Base-by-base conservation (phyloP, 108 stramenopile species). In the Cyclotella distinguenda region DNA sequence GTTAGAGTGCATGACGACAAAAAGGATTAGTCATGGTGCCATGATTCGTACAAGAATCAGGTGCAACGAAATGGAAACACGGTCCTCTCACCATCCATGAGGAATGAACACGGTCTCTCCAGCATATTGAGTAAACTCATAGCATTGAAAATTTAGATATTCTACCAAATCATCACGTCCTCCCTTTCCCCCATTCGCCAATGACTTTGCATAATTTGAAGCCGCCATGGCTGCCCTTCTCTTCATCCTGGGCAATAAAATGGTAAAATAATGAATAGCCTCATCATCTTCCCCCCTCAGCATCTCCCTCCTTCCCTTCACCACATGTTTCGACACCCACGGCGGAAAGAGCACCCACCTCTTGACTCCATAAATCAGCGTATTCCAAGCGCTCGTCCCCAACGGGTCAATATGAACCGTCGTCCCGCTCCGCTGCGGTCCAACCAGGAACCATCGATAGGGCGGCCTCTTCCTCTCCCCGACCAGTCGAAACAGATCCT, bases 341-440 rank as follows among this genome's bases (percentile, higher is more conserved):
- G 99, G 99, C 11, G 97, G 97, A 65, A 99, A 98, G 16, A 99
- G 69, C 44, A 97, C 95, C 99, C 99, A 99, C 7, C 96, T 89
- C 73, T 99, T 99, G 52, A 89, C 65, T 0, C 99, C 99, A 0
- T 60, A 48, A 36, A 98, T 66, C 31, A 97, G 74, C 1, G 99
- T 97, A 78, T 99, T 99, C 99, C 99, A 99, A 19, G 99, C 99
- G 43, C 80, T 80, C 9, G 97, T 99, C 12, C 86, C 96, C 27
- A 99, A 67, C 0, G 99, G 99, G 64, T 99, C 99, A 53, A 97
- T 86, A 70, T 99, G 99, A 19, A 97, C 89, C 38, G 83, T 83
- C 0, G 95, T 98, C 6, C 99, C 99, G 6, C 83, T 85, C 30
- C 99, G 80, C 50, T 85, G 72, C 5, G 99, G 97, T 7, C 97